phyloP scores from a whole-genome alignment of 2,329 filamentous ascomycete species.

The Ophiostoma quercus region DNA sequence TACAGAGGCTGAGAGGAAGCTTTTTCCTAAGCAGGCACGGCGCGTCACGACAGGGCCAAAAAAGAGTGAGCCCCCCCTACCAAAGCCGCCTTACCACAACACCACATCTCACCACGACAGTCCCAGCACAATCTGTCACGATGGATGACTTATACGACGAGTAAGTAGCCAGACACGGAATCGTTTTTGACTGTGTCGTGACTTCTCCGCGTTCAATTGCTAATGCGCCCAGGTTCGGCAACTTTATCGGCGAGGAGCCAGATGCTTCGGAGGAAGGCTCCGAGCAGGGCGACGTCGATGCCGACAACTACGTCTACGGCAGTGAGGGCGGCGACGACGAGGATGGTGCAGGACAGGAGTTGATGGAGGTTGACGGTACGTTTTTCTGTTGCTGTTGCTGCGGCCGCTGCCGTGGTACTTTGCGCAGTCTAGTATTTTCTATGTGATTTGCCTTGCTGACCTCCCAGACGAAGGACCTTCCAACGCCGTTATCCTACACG shows the following conservation, averaged over 20 bases:
- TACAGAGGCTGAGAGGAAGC: constrained; percentile 14
- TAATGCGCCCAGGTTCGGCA: constrained; percentile 67
- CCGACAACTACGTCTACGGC: constrained; percentile 74
- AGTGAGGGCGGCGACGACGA: constrained; percentile 61
- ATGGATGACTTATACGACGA: constrained; percentile 98
- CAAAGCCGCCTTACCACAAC: not conserved
- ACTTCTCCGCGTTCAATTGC: not conserved
- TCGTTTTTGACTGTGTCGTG: not conserved
- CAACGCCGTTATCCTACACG: constrained; percentile 94
- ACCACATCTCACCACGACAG: constrained; percentile 1
- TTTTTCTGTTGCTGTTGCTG: not conserved
- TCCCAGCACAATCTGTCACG: constrained; percentile 23
- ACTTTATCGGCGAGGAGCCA: constrained; percentile 91
- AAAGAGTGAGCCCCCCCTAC: not conserved
- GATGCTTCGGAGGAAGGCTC: constrained; percentile 82
- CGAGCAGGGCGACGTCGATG: constrained; percentile 62
- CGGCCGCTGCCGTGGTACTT: not conserved
- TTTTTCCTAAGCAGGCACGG: constrained; percentile 18
- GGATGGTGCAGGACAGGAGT: constrained; percentile 65
- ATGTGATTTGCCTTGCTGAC: not conserved
- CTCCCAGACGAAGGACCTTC: constrained; percentile 70
- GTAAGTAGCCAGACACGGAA: constrained; percentile 41
- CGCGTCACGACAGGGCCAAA: constrained; percentile 20
- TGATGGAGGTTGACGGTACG: constrained; percentile 89
- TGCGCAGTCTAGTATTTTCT: not conserved